These are phyloP conservation scores for Globisporangium ultimum DNA, from an alignment of 352 stramenopile genomes.

Conservation along the genomic window DNA sequence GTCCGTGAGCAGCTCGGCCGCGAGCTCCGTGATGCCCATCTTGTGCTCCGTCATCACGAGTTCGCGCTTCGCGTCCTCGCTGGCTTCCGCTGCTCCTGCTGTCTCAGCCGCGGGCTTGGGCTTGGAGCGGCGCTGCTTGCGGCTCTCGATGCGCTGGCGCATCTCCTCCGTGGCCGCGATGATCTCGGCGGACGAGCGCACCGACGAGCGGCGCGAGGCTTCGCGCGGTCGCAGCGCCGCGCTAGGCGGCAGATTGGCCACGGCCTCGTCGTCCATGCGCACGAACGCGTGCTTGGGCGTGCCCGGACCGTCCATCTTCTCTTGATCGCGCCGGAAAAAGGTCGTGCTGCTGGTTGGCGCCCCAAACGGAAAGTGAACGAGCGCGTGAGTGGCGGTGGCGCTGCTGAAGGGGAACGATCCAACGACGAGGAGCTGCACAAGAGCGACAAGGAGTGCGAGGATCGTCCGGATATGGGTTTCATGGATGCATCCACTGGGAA, in stretches of 20 bases:
- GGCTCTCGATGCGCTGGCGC: conserved; percentile 52
- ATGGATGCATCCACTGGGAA: too few relatives aligned
- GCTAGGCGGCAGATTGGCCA: neutral
- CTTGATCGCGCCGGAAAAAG: too few relatives aligned
- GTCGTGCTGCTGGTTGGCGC: neutral
- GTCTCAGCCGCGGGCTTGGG: conserved; percentile 2
- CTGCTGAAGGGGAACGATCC: too few relatives aligned
- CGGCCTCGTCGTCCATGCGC: conserved; percentile 31
- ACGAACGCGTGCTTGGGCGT: conserved; percentile 30
- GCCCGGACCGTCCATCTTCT: conserved; percentile 20
- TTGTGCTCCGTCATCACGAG: conserved; percentile 58
- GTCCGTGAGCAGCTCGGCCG: conserved; percentile 42
- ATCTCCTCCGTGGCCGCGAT: conserved; percentile 50
- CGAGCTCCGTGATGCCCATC: conserved; percentile 40
- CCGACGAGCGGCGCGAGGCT: conserved; percentile 24
- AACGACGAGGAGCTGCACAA: too few relatives aligned
- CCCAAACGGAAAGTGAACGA: too few relatives aligned
- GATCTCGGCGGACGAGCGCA: conserved; percentile 56
- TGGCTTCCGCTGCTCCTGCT: neutral
- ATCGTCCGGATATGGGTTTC: too few relatives aligned
- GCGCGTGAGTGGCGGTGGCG: too few relatives aligned
- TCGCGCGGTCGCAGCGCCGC: conserved; percentile 13
- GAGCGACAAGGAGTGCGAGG: too few relatives aligned
- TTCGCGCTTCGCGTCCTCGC: conserved; percentile 25
- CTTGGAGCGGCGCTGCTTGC: conserved; percentile 32